These are phyloP conservation scores for Aspergillus sclerotiicarbonarius DNA, from an alignment of 495 filamentous ascomycete genomes.

Conservation along the genomic window DNA sequence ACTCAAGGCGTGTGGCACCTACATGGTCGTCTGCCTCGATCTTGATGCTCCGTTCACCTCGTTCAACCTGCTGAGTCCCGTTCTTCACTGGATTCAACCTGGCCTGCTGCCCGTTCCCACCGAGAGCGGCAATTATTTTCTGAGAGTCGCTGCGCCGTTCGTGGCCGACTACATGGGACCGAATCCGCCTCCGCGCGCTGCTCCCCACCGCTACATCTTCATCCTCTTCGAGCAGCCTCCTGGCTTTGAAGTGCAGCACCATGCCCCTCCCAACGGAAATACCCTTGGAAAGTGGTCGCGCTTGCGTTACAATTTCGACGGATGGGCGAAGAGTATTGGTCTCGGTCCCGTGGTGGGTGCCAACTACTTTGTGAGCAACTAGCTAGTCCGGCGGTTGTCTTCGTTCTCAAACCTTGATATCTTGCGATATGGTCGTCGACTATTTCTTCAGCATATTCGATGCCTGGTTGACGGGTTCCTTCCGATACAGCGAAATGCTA, in stretches of 20 bases:
- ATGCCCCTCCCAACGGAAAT: slow-evolving; percentile 42
- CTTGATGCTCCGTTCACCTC: slow-evolving; percentile 54
- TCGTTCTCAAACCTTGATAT: neutral
- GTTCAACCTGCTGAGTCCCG: slow-evolving; percentile 36
- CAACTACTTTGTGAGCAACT: slow-evolving; percentile 53
- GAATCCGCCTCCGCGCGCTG: slow-evolving; percentile 47
- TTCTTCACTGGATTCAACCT: slow-evolving; percentile 52
- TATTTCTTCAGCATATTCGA: too few relatives aligned
- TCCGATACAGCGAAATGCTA: too few relatives aligned
- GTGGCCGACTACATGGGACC: slow-evolving; percentile 51
- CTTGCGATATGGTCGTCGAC: neutral
- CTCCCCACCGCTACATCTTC: slow-evolving; percentile 57
- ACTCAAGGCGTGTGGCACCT: slow-evolving; percentile 26
- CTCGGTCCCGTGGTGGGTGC: slow-evolving; percentile 49
- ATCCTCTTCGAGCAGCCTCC: slow-evolving; percentile 57
- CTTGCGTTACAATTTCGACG: too few relatives aligned
- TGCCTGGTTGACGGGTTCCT: too few relatives aligned
- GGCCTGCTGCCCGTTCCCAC: slow-evolving; percentile 30
- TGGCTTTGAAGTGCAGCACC: slow-evolving; percentile 42
- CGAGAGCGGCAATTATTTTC: slow-evolving; percentile 12
- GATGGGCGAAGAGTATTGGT: slow-evolving; percentile 40
- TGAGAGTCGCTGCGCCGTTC: slow-evolving; percentile 26
- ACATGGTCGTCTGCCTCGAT: slow-evolving; percentile 49
- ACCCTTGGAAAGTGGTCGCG: slow-evolving; percentile 51
- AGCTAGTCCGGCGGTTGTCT: neutral